Base-by-base conservation (phyloP, 305 asterid species). In the Fraxinus albicans region DNA sequence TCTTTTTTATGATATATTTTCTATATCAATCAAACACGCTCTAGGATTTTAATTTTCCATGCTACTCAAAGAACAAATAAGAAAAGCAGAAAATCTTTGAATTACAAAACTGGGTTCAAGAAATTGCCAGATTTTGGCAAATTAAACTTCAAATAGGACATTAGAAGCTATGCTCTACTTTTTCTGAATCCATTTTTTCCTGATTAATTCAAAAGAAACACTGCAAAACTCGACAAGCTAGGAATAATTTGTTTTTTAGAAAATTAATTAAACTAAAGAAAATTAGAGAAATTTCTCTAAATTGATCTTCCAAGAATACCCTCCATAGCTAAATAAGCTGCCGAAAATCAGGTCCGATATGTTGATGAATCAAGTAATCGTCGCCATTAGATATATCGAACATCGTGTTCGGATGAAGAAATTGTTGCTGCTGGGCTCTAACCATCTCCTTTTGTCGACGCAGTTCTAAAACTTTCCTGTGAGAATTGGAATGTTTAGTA, bases 311-410 rank as follows among this genome's bases (percentile, higher is more conserved):
- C 25, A 31, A 72, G 13, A 33, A 33, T 15, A 13, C 21, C 76
- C 44, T 53, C 25, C 17, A 29, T 67, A 35, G 38, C 77, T 80
- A 88, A 87, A 90, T 90, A 47, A 92, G 73, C 88, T 94, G 98
- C 69, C 94, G 92, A 73, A 44, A 94, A 82, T 94, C 92, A 9
- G 97, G 94, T 8, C 94, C 95, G 73, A 90, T 90, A 33, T 90
- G 94, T 76, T 93, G 98, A 80, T 90, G 97, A 78, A 93, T 93
- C 90, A 94, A 86, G 90, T 90, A 93, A 89, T 93, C 98, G 10
- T 92, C 97, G 12, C 87, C 86, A 87, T 88, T 88, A 80, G 95
- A 77, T 58, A 88, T 91, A 82, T 90, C 94, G 67, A 92, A 94
- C 91, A 93, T 89, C 94, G 91, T 89, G 70, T 77, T 88, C 58